Conservation (phyloP, 2,329 filamentous ascomycete genomes). For the Botrytis byssoidea region DNA sequence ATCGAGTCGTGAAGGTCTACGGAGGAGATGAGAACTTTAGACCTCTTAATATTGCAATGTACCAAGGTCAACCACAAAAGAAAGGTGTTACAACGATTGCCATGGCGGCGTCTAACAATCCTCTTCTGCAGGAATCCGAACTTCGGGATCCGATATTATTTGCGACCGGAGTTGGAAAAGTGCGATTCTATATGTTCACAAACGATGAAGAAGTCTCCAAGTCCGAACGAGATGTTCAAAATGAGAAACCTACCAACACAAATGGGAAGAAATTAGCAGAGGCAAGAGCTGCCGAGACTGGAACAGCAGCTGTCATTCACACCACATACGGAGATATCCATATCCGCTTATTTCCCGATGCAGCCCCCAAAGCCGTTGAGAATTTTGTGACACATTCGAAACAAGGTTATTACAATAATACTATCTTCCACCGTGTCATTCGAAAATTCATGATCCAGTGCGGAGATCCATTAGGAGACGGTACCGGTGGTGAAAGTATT, state of each 20-base stretch:
- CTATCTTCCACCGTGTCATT: conserved; percentile 96
- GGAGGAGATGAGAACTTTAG: conserved; percentile 87
- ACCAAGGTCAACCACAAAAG: conserved; percentile 93
- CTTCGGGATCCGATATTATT: conserved; percentile 86
- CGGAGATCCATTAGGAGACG: conserved; percentile 83
- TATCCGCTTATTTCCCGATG: conserved; percentile 87
- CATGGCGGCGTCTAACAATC: conserved; percentile 95
- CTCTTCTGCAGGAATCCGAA: conserved; percentile 88
- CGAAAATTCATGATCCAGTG: conserved; percentile 97
- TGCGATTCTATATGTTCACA: conserved; percentile 97
- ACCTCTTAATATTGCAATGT: conserved; percentile 77
- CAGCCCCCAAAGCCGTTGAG: conserved; percentile 90
- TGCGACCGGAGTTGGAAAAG: conserved; percentile 78
- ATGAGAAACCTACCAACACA: conserved; percentile 79
- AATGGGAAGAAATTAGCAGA: conserved; percentile 54
- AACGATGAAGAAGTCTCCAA: conserved; percentile 84
- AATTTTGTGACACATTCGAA: conserved; percentile 94
- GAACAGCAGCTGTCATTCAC: conserved; percentile 80
- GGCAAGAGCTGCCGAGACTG: conserved; percentile 67
- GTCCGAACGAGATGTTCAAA: conserved; percentile 84
- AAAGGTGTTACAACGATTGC: conserved; percentile 91
- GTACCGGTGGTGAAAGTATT: conserved; percentile 86
- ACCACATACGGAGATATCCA: conserved; percentile 94
- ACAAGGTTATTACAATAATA: conserved; percentile 93
- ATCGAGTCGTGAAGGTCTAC: conserved; percentile 86